A percentile compares a stretch with the other conserved stretches of the same genome.
These are phyloP conservation scores for Diatrype stigma DNA, from an alignment of 2,329 filamentous ascomycete species.

Conservation along the genomic window DNA sequence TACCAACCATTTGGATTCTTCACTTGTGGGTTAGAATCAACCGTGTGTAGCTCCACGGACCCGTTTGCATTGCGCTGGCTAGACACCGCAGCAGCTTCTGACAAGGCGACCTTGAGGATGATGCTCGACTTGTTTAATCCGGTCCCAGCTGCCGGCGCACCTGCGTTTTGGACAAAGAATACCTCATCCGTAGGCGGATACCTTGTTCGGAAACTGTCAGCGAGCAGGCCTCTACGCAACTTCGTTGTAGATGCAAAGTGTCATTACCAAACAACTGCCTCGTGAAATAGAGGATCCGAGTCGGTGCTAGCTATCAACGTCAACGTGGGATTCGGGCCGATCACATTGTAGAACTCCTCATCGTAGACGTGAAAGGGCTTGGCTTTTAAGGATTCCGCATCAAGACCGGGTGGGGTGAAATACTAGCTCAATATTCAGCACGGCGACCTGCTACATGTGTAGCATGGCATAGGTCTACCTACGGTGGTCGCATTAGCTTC, in stretches of 20 bases:
- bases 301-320: constrained; percentile 44
- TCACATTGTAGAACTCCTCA: constrained; percentile 44
- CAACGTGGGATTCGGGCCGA: constrained; percentile 45
- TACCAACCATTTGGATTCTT: constrained; percentile 47
- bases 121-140: constrained; percentile 46
- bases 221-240: too few species aligned
- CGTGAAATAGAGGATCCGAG: constrained; percentile 47
- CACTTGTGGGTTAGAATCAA: constrained; percentile 38
- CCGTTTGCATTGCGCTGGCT: constrained; percentile 33
- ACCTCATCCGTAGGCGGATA: constrained; percentile 44
- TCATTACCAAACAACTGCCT: constrained; percentile 50
- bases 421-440: constrained; percentile 20
- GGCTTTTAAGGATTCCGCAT: constrained; percentile 30
- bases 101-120: constrained; percentile 45
- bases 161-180: constrained; percentile 52
- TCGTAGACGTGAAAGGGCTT: constrained; percentile 46
- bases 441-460: neutral
- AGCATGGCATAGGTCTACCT: constrained; percentile 6
- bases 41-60: constrained; percentile 37
- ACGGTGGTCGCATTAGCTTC: constrained; percentile 34
- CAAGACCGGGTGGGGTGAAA: constrained; percentile 42
- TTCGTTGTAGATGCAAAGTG: neutral
- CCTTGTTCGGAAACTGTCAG: constrained; percentile 19
- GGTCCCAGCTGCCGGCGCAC: constrained; percentile 42
- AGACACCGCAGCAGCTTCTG: constrained; percentile 37